These are phyloP conservation scores for Gnetum montanum DNA, from an alignment of 75 land plant genomes.

Conservation along the genomic window DNA sequence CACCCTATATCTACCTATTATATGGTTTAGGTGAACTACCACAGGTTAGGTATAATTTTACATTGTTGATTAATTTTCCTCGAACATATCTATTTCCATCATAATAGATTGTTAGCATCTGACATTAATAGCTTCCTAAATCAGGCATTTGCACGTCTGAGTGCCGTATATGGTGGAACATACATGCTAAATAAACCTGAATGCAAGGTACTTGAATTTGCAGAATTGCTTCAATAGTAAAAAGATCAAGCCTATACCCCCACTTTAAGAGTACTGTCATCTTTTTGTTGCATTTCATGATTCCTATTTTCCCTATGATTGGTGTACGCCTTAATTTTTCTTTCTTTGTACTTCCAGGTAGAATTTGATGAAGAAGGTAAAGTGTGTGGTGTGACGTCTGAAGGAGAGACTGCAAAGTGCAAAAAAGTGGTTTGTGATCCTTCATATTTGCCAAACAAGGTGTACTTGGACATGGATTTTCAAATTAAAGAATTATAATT, in stretches of 20 bases:
- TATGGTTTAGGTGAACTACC: slow-evolving; percentile 76
- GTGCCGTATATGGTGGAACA: slow-evolving; percentile 79
- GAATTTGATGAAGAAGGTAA: slow-evolving; percentile 82
- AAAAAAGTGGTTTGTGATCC: slow-evolving; percentile 96
- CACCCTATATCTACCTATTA: slow-evolving; percentile 60
- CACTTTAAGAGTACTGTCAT: no score
- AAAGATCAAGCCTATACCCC: no score
- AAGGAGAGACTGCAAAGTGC: slow-evolving; percentile 86
- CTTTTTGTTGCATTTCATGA: no score
- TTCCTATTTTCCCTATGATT: no score
- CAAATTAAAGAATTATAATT: no score
- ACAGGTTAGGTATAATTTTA: slow-evolving; percentile 38
- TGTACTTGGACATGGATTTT: no score
- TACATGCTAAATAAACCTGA: slow-evolving; percentile 73
- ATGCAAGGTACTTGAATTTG: slow-evolving; percentile 48
- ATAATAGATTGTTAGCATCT: no score
- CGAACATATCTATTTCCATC: neutral
- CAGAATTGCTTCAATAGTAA: neutral
- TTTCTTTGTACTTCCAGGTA: no score
- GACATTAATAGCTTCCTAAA: no score
- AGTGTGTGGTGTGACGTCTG: slow-evolving; percentile 81
- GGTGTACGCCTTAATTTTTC: no score
- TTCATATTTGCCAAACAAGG: slow-evolving; percentile 80
- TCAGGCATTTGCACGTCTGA: slow-evolving; percentile 67
- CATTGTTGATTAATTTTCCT: neutral